Percentiles rank a stretch among this genome's conserved stretches.
Conservation (phyloP, 176 grass and related monocot species). For the Aegilops tauschii region DNA sequence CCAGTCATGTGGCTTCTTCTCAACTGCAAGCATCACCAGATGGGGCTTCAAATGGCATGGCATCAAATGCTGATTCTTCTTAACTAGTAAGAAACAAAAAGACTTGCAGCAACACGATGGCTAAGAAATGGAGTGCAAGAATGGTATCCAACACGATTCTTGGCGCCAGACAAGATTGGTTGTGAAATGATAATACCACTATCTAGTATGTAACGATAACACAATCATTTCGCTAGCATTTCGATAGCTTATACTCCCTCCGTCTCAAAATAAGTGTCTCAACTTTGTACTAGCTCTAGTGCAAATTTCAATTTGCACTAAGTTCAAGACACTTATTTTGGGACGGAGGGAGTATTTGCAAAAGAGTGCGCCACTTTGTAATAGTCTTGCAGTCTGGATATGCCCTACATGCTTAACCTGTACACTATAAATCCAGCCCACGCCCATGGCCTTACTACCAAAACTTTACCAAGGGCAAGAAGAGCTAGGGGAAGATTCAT, state of each 20-base stretch:
- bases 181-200: too few relatives aligned
- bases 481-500: neutral
- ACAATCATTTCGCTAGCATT: neutral
- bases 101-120: neutral
- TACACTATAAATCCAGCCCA: constrained; percentile 37
- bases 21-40: neutral
- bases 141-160: neutral
- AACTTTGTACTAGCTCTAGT: too few relatives aligned
- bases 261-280: too few relatives aligned
- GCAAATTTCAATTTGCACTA: too few relatives aligned
- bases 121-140: neutral
- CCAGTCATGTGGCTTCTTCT: too few relatives aligned
- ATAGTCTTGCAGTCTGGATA: neutral
- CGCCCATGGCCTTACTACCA: neutral
- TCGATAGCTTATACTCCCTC: constrained; percentile 14
- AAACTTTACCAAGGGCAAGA: constrained; percentile 1
- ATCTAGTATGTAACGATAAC: neutral
- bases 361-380: neutral
- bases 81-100: neutral
- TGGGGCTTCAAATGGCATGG: neutral
- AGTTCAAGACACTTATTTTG: too few relatives aligned
- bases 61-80: neutral
- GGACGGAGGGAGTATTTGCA: too few relatives aligned
- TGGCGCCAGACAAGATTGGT: too few relatives aligned
- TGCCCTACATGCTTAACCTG: constrained; percentile 20